Conservation (phyloP, 2,329 filamentous ascomycete species). For the Xylariaceae sp. region DNA sequence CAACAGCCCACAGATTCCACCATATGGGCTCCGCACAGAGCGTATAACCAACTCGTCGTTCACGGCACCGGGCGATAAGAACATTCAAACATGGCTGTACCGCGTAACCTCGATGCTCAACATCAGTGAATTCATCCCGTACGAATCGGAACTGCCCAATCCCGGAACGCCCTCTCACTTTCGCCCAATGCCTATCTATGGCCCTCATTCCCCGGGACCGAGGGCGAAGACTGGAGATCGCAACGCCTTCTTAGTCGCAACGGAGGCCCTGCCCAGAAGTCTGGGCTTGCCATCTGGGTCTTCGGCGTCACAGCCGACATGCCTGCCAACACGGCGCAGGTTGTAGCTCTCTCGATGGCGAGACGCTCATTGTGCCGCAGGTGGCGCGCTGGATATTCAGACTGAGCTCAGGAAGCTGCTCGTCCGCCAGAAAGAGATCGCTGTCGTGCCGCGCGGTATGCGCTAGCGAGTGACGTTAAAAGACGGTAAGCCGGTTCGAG, state of each 20-base stretch:
- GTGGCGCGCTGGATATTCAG: slow-evolving; percentile 68
- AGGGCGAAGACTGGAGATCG: slow-evolving; percentile 49
- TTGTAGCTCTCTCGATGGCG: slow-evolving; percentile 81
- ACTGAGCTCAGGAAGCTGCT: slow-evolving; percentile 73
- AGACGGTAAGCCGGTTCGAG: slow-evolving; percentile 54
- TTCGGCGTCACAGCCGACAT: slow-evolving; percentile 78
- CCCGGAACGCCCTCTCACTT: slow-evolving; percentile 49
- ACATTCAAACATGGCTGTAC: slow-evolving; percentile 70
- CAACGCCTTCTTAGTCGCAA: slow-evolving; percentile 72
- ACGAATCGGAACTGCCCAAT: slow-evolving; percentile 31
- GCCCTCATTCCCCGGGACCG: slow-evolving; percentile 70
- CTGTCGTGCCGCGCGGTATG: slow-evolving; percentile 69
- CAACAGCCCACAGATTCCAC: slow-evolving; percentile 79
- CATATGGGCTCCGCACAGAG: slow-evolving; percentile 77
- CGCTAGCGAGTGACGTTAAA: slow-evolving; percentile 68
- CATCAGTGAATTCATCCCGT: slow-evolving; percentile 52
- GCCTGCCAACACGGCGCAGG: slow-evolving; percentile 65
- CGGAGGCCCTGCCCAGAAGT: slow-evolving; percentile 74
- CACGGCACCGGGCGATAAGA: slow-evolving; percentile 64
- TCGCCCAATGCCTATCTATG: slow-evolving; percentile 80
- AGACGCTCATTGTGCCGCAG: slow-evolving; percentile 73
- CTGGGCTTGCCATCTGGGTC: slow-evolving; percentile 74
- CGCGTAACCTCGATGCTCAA: slow-evolving; percentile 62
- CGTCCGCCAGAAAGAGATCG: slow-evolving; percentile 75
- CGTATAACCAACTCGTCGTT: slow-evolving; percentile 71